phyloP scores from a whole-genome alignment of 2,329 filamentous ascomycete genomes.

The Penicillium sp. region DNA sequence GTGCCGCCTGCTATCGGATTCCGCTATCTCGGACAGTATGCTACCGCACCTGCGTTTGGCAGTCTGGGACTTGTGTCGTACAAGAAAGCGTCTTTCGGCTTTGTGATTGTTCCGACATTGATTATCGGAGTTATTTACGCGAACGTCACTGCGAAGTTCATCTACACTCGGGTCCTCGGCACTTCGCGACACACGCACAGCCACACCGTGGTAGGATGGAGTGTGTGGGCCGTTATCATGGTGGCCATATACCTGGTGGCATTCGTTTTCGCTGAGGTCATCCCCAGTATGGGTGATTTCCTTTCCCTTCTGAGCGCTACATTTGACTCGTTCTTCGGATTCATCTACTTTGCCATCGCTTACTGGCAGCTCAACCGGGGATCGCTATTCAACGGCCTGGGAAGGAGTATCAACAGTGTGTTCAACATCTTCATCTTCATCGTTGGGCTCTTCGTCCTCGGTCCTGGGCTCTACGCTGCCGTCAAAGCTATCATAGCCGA shows the following conservation, averaged over 20 bases:
- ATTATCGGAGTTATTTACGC: conserved; percentile 55
- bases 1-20: conserved; percentile 54
- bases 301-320: conserved; percentile 51
- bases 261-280: conserved; percentile 52
- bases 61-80: conserved; percentile 47
- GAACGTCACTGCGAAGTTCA: conserved; percentile 52
- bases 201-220: conserved; percentile 53
- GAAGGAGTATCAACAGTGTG: conserved; percentile 46
- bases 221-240: conserved; percentile 48
- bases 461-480: conserved; percentile 56
- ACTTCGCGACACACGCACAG: conserved; percentile 49
- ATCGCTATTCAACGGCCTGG: conserved; percentile 39
- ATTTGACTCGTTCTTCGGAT: conserved; percentile 55
- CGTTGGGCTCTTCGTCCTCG: conserved; percentile 52
- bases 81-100: conserved; percentile 54
- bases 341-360: conserved; percentile 54
- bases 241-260: conserved; percentile 46
- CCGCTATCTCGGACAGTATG: conserved; percentile 52
- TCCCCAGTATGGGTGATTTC: conserved; percentile 55
- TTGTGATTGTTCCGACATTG: conserved; percentile 54
- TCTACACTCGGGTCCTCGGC: conserved; percentile 49
- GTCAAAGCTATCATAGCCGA: conserved; percentile 56
- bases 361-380: conserved; percentile 51
- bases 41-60: conserved; percentile 54
- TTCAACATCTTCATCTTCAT: conserved; percentile 50